phyloP scores from a whole-genome alignment of 805 yeast genomes.

The Barnettozyma siamensis region DNA sequence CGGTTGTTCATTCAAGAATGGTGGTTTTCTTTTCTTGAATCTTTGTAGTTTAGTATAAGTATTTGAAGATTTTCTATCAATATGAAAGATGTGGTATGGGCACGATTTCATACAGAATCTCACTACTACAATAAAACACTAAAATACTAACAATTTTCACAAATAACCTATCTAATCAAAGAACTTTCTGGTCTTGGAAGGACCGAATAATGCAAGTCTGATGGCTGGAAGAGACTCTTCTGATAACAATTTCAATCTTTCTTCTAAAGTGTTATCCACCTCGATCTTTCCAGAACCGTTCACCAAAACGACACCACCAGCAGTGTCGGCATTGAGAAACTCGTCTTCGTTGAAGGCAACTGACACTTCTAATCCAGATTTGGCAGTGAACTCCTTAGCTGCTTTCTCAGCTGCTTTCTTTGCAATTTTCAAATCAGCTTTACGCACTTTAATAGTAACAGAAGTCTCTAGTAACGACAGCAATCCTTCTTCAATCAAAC shows the following conservation, averaged over 20 bases:
- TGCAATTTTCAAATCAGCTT: constrained; percentile 56
- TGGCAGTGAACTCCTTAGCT: constrained; percentile 53
- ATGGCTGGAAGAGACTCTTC: constrained; percentile 89
- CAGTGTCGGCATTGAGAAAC: constrained; percentile 54
- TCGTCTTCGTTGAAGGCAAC: constrained; percentile 50
- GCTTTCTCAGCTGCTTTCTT: constrained; percentile 57
- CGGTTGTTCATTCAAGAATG: constrained; percentile 1
- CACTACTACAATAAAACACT: too few species aligned
- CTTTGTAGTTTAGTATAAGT: too few species aligned
- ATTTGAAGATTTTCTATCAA: too few species aligned
- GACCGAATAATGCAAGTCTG: constrained; percentile 84
- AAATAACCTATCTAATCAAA: constrained; percentile 57
- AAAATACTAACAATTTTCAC: too few species aligned
- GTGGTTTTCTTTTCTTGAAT: too few species aligned
- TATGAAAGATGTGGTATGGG: too few species aligned
- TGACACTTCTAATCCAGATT: constrained; percentile 51
- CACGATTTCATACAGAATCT: too few species aligned
- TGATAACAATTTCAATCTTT: constrained; percentile 77
- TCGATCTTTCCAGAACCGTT: constrained; percentile 78
- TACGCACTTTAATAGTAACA: constrained; percentile 60
- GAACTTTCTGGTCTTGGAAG: constrained; percentile 81
- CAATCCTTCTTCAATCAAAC: constrained; percentile 74
- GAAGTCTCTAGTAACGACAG: constrained; percentile 67
- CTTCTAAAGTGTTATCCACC: constrained; percentile 89
- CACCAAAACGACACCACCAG: constrained; percentile 81